These are phyloP conservation scores for Termitomyces sp. DNA, from an alignment of 768 basidiomycete species.

Conservation along the genomic window DNA sequence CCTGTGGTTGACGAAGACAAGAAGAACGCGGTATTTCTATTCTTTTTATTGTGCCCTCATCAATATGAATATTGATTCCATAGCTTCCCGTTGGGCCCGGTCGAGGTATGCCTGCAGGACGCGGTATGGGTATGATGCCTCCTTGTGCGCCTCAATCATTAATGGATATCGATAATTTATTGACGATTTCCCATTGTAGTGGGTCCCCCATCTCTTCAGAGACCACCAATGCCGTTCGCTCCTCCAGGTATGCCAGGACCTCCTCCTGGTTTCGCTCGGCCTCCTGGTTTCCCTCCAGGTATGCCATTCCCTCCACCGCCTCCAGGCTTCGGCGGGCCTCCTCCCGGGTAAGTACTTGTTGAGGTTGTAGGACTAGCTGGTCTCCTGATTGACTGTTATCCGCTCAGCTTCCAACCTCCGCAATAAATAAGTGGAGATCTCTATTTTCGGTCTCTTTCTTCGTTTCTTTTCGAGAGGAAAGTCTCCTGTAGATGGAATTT, in stretches of 20 bases:
- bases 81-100: slow-evolving; percentile 89
- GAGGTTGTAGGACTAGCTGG: not conserved
- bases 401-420: slow-evolving; percentile 46
- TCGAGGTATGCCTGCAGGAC: slow-evolving; percentile 91
- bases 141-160: slow-evolving; percentile 48
- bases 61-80: slow-evolving; percentile 8
- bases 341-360: slow-evolving; percentile 63
- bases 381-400: not conserved
- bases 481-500: slow-evolving; percentile 10
- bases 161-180: not conserved
- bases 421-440: slow-evolving; percentile 27
- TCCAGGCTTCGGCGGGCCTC: slow-evolving; percentile 75
- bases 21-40: slow-evolving; percentile 61
- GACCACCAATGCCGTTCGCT: slow-evolving; percentile 64
- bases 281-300: slow-evolving; percentile 79
- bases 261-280: slow-evolving; percentile 74
- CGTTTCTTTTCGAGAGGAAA: not conserved
- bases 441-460: not conserved
- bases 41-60: not conserved
- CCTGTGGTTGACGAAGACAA: slow-evolving; percentile 88
- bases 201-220: slow-evolving; percentile 54
- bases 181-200: slow-evolving; percentile 32
- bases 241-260: slow-evolving; percentile 83
- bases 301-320: slow-evolving; percentile 72
- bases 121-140: slow-evolving; percentile 95